phyloP scores from a whole-genome alignment of 345 rosid species.

The Clausena lansium region DNA sequence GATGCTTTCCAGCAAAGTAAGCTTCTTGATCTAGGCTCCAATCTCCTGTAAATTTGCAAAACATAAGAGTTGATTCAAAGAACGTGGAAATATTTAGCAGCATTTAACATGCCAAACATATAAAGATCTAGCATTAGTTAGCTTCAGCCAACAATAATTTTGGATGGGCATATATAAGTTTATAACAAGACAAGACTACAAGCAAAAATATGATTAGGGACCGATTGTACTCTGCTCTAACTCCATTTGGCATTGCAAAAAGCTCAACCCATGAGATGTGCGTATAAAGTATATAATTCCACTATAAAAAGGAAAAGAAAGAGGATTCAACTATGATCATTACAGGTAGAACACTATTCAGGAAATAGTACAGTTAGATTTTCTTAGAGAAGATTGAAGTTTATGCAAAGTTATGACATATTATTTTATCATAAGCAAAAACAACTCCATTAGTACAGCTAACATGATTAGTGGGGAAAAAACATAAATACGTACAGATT shows the following conservation, averaged over 20 bases:
- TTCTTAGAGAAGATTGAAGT: neutral
- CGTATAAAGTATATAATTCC: neutral
- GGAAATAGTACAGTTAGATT: neutral
- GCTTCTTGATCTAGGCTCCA: constrained; percentile 87
- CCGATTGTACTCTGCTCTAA: neutral
- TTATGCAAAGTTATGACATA: neutral
- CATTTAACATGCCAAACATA: neutral
- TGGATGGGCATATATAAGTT: neutral
- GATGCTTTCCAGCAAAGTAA: constrained; percentile 87
- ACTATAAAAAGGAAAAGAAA: neutral
- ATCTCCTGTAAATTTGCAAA: constrained; percentile 55
- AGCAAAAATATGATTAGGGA: neutral
- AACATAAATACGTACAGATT: constrained; percentile 61
- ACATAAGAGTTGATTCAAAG: constrained; percentile 11
- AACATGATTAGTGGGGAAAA: neutral
- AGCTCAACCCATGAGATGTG: neutral
- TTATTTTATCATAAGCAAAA: neutral
- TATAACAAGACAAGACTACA: neutral
- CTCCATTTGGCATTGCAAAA: neutral
- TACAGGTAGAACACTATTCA: neutral
- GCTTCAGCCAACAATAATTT: neutral
- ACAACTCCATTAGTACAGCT: neutral
- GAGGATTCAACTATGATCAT: neutral
- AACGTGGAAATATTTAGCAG: neutral
- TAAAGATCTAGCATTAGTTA: neutral